Evolutionary conservation across 2,329 filamentous ascomycete genomes (phyloP).

Genomic region (Pestalotiopsis sp.): DNA sequence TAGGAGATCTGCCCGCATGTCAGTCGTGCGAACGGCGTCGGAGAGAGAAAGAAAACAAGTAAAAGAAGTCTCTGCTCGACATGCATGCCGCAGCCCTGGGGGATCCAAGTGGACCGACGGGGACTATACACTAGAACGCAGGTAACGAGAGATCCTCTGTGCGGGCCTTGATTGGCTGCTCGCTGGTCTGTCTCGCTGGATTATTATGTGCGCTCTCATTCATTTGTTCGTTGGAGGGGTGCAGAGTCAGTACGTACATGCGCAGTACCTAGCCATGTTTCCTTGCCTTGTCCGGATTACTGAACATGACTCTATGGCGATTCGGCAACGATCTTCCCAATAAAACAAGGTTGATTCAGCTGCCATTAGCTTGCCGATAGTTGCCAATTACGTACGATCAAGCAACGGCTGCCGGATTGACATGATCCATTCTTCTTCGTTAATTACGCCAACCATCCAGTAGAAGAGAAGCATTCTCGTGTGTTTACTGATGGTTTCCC

Average conservation of each 20-base stretch:
- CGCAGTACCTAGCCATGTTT: not conserved
- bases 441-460: not conserved
- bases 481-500: not conserved
- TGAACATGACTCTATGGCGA: slow-evolving; percentile 1
- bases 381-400: not conserved
- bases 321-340: slow-evolving; percentile 4
- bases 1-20: too few relatives aligned
- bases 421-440: not conserved
- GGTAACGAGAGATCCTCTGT: not conserved
- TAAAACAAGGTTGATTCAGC: not conserved
- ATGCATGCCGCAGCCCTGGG: not conserved
- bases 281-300: not conserved
- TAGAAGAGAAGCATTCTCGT: not conserved
- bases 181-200: not conserved
- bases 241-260: not conserved
- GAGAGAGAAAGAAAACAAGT: not conserved
- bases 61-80: too few relatives aligned
- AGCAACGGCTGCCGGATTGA: not conserved
- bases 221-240: not conserved
- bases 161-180: not conserved
- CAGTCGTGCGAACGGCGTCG: too few relatives aligned
- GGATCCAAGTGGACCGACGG: not conserved
- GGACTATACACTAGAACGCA: not conserved
- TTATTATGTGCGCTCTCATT: not conserved
- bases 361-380: not conserved